phyloP scores from a whole-genome alignment of 2,329 filamentous ascomycete genomes.

The Verticillium nonalfalfae region DNA sequence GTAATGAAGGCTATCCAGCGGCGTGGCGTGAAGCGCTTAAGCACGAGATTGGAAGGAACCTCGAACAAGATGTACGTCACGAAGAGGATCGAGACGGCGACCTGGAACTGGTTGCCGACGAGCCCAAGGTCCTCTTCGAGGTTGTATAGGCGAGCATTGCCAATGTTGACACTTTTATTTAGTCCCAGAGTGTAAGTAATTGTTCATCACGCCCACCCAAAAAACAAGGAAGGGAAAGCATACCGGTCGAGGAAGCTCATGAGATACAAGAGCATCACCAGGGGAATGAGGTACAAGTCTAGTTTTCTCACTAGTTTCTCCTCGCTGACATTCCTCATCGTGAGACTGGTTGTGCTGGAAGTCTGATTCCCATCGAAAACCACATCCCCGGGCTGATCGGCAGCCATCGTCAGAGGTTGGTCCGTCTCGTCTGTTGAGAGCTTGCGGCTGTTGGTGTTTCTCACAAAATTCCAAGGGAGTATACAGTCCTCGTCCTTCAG shows the following conservation, averaged over 20 bases:
- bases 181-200: neutral
- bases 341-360: neutral
- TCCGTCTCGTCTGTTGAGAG: neutral
- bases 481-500: neutral
- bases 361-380: neutral
- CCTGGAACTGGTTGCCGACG: constrained; percentile 63
- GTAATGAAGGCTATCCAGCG: constrained; percentile 62
- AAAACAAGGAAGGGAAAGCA: neutral
- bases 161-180: constrained; percentile 43
- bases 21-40: constrained; percentile 56
- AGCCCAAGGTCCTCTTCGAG: constrained; percentile 58
- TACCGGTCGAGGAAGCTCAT: constrained; percentile 59
- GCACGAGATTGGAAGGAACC: constrained; percentile 57
- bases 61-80: constrained; percentile 59
- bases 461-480: neutral
- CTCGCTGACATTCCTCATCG: constrained; percentile 23
- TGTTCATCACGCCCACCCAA: neutral
- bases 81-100: constrained; percentile 60
- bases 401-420: neutral
- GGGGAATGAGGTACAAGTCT: constrained; percentile 56
- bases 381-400: neutral
- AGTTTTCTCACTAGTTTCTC: constrained; percentile 57
- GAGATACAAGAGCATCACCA: constrained; percentile 65
- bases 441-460: neutral
- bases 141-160: constrained; percentile 62